Conservation (phyloP, 768 basidiomycete species). For the Cyclocybe aegerita region DNA sequence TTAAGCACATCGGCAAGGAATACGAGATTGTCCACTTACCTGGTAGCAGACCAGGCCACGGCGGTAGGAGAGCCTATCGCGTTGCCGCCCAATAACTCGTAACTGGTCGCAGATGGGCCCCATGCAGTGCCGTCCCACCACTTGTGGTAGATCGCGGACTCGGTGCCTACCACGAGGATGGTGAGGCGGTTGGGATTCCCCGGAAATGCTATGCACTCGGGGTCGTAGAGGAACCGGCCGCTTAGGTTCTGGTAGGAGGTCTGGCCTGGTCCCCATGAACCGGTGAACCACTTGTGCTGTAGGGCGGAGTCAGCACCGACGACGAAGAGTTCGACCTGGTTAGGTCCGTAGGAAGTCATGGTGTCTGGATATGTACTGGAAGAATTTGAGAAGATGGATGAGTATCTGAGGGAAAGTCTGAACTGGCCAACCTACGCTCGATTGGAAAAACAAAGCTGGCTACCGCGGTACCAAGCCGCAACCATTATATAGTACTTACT, state of each 20-base stretch:
- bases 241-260: not conserved
- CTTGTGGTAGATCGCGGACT: not conserved
- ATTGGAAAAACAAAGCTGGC: no score
- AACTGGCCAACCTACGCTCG: no score
- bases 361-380: no score
- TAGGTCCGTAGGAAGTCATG: not conserved
- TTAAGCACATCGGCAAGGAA: not conserved
- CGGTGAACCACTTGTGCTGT: not conserved
- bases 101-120: not conserved
- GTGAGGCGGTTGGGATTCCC: not conserved
- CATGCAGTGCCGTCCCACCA: not conserved
- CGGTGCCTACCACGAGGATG: not conserved
- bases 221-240: not conserved
- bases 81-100: not conserved
- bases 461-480: no score
- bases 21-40: not conserved
- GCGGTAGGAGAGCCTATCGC: not conserved
- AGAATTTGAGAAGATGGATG: no score
- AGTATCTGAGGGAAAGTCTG: no score
- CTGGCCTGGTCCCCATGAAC: not conserved
- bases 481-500: no score
- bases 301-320: not conserved
- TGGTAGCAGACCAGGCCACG: not conserved
- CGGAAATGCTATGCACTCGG: not conserved
- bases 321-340: not conserved